Evolutionary conservation across 1,284 basidiomycete species (phyloP).

Genomic region (Filobasidium uniguttulatum): DNA sequence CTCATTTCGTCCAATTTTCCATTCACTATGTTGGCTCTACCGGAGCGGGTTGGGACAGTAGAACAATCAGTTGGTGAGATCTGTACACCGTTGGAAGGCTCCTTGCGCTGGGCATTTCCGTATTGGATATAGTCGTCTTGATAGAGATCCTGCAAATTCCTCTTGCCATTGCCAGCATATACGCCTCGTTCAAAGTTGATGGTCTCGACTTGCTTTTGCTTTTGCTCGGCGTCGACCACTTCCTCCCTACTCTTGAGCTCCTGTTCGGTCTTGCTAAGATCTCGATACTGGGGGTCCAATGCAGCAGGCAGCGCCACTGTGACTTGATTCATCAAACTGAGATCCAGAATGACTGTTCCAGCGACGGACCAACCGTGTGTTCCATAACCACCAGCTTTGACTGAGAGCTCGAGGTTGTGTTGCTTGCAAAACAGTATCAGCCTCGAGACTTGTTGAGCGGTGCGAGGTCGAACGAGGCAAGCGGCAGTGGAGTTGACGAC

Average conservation of each 20-base stretch:
- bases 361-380: slow-evolving; percentile 70
- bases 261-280: neutral
- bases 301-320: slow-evolving; percentile 48
- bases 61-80: too few relatives aligned
- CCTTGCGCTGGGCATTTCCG: neutral
- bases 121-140: neutral
- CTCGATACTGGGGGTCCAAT: neutral
- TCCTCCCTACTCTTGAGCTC: neutral
- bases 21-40: neutral
- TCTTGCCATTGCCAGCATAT: neutral
- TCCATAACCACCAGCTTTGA: slow-evolving; percentile 76
- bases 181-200: neutral
- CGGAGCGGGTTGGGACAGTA: too few relatives aligned
- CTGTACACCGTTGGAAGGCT: too few relatives aligned
- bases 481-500: slow-evolving; percentile 49
- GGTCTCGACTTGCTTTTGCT: too few relatives aligned
- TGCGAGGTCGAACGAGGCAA: slow-evolving; percentile 52
- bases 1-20: slow-evolving; percentile 5
- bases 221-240: too few relatives aligned
- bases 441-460: slow-evolving; percentile 50
- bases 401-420: slow-evolving; percentile 57
- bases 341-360: slow-evolving; percentile 68
- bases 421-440: slow-evolving; percentile 54
- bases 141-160: neutral
- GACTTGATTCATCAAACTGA: slow-evolving; percentile 51